phyloP scores from a whole-genome alignment of 1,139 yeast genomes.

The Taphrina populina region DNA sequence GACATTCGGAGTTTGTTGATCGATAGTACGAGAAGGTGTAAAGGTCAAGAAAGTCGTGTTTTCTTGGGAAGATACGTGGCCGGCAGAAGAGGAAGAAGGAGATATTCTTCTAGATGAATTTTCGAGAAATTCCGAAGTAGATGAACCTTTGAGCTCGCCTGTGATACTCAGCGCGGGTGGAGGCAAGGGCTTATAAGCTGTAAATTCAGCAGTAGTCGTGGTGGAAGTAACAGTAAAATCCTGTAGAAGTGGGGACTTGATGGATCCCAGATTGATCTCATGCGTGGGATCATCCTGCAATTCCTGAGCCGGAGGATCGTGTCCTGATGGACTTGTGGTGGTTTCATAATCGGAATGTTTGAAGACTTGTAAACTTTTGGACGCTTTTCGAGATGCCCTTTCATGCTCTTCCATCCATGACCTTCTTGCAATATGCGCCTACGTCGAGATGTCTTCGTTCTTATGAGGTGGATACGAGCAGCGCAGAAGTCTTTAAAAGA shows the following conservation, averaged over 20 bases:
- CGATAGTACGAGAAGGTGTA: too few relatives aligned
- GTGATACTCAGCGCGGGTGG: conserved; percentile 13
- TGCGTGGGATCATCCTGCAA: not conserved
- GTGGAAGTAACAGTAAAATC: conserved; percentile 14
- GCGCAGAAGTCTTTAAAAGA: too few relatives aligned
- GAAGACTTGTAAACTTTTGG: conserved; percentile 30
- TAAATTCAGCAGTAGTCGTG: conserved; percentile 27
- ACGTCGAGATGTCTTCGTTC: too few relatives aligned
- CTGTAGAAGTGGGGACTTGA: conserved; percentile 4
- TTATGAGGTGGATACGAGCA: too few relatives aligned
- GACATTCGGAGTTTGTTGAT: too few relatives aligned
- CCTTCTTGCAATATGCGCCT: too few relatives aligned
- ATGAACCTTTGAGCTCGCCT: not conserved
- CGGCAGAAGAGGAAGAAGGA: too few relatives aligned
- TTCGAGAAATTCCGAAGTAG: not conserved
- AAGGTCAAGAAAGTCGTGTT: too few relatives aligned
- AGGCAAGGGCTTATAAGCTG: conserved; percentile 11
- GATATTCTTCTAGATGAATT: not conserved
- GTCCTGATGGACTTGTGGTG: not conserved
- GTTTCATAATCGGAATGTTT: conserved; percentile 16
- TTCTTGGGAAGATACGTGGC: too few relatives aligned
- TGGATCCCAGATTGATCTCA: conserved; percentile 16
- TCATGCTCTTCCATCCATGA: conserved; percentile 31
- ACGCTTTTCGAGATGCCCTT: conserved; percentile 30
- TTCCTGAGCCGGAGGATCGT: not conserved